A percentile compares a stretch with the other conserved stretches of the same genome.
phyloP scores from a whole-genome alignment of 352 stramenopile genomes.

The Phytophthora podocarpi region DNA sequence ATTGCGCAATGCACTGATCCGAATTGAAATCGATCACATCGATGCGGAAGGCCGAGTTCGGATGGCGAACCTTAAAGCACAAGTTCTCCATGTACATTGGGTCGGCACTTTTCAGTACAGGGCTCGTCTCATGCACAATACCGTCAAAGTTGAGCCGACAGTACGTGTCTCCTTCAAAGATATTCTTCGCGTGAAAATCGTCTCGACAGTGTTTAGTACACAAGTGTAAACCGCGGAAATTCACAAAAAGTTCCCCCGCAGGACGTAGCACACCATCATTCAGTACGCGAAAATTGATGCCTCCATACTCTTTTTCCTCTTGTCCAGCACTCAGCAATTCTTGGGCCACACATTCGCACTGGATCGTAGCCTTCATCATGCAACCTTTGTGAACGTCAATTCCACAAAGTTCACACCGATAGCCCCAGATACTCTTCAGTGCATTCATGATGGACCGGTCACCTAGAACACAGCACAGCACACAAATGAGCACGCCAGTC shows the following conservation, averaged over 20 bases:
- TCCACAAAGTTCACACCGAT: slow-evolving; percentile 79
- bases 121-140: slow-evolving; percentile 77
- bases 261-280: slow-evolving; percentile 44
- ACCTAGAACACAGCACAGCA: slow-evolving; percentile 32
- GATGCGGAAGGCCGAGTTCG: slow-evolving; percentile 65
- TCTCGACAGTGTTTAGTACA: slow-evolving; percentile 86
- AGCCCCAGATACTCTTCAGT: slow-evolving; percentile 79
- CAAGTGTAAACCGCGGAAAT: slow-evolving; percentile 80
- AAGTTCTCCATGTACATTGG: slow-evolving; percentile 87
- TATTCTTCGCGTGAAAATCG: slow-evolving; percentile 83
- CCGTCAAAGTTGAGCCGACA: slow-evolving; percentile 74
- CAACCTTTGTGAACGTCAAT: slow-evolving; percentile 87
- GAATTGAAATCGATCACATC: slow-evolving; percentile 88
- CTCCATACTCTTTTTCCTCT: slow-evolving; percentile 36
- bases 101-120: slow-evolving; percentile 85
- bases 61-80: slow-evolving; percentile 70
- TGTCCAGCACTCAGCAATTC: slow-evolving; percentile 26
- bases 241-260: slow-evolving; percentile 72
- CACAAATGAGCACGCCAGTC: slow-evolving; percentile 10
- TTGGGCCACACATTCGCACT: slow-evolving; percentile 66
- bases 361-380: slow-evolving; percentile 88
- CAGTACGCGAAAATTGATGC: slow-evolving; percentile 51
- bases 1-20: slow-evolving; percentile 69
- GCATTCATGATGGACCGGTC: slow-evolving; percentile 88
- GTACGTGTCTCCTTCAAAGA: slow-evolving; percentile 89